Evolutionary conservation across 2,329 filamentous ascomycete species (phyloP), one percentile per base, ranked within the genome.

Genomic region (Clonostachys sp.): DNA sequence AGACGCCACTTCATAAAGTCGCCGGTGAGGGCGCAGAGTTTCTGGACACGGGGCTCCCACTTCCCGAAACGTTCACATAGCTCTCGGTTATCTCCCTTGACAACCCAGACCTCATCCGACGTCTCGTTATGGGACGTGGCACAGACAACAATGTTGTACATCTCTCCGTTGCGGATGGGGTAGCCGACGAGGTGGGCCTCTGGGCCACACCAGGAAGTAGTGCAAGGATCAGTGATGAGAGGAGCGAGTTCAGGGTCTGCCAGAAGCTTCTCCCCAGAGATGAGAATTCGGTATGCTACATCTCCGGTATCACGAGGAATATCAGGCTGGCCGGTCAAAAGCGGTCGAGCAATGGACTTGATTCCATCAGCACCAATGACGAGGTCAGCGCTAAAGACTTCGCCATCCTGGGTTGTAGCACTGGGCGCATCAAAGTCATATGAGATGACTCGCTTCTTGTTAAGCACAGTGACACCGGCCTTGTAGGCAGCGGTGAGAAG

Each of bases 81-180:
- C 65, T 44, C 67, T 71, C 80, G 57, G 61, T 43, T 57, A 87
- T 83, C 62, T 87, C 81, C 12, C 80, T 75, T 51, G 39, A 61
- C 55, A 2, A 60, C 57, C 45, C 58, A 59, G 10, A 52, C 55
- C 4, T 49, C 47, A 13, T 42, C 41, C n/a, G 41, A 18, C 8
- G 41, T 42, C 41, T 42, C 41, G 41, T 42, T 42, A 17, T 42
- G 41, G n/a, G 41, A 42, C 16, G 41, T 42, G 14, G 41, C 75
- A 2, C 87, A 64, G 2, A 88, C 64, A 0, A 87, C 84, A 6
- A 89, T 72, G 48, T 88, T 88, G 53, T 80, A 84, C 68, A 83
- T 74, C 1, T 67, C 65, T 0, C 82, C 81, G 0, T 67, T 73
- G 1, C 80, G 71, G 45, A 88, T 58, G 1, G 80, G 80, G 60